These are phyloP conservation scores for Corchorus olitorius DNA, from an alignment of 345 rosid species.

Conservation along the genomic window DNA sequence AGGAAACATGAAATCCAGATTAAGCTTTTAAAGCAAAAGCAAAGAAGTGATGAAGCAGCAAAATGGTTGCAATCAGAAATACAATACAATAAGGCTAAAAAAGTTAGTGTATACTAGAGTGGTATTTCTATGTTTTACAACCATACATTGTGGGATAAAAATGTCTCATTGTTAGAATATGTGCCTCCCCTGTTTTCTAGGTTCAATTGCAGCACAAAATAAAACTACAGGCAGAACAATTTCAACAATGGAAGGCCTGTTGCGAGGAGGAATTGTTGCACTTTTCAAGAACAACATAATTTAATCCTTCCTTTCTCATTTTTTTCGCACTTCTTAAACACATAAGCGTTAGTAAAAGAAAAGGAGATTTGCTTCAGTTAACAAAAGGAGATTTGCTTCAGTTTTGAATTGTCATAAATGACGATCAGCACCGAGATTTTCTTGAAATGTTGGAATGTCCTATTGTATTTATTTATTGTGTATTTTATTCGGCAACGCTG, in stretches of 20 bases:
- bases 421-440: too few species aligned
- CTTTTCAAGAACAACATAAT: slow-evolving; percentile 4
- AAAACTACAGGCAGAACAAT: slow-evolving; percentile 83
- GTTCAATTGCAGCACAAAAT: slow-evolving; percentile 83
- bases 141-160: background rate
- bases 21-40: slow-evolving; percentile 68
- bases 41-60: slow-evolving; percentile 77
- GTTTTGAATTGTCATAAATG: too few species aligned
- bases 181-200: slow-evolving; percentile 32
- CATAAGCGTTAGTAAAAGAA: background rate
- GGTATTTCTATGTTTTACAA: background rate
- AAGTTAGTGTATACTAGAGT: slow-evolving; percentile 41
- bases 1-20: slow-evolving; percentile 79
- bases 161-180: slow-evolving; percentile 13
- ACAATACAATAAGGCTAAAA: slow-evolving; percentile 73
- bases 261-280: slow-evolving; percentile 67
- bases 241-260: slow-evolving; percentile 83
- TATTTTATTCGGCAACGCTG: background rate
- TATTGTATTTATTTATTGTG: background rate
- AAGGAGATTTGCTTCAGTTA: too few species aligned
- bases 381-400: too few species aligned
- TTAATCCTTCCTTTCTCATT: background rate
- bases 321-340: slow-evolving; percentile 6
- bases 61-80: slow-evolving; percentile 74
- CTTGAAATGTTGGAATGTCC: background rate